These are phyloP conservation scores for Podosphaera leucotricha DNA, from an alignment of 2,329 filamentous ascomycete genomes.

Conservation along the genomic window DNA sequence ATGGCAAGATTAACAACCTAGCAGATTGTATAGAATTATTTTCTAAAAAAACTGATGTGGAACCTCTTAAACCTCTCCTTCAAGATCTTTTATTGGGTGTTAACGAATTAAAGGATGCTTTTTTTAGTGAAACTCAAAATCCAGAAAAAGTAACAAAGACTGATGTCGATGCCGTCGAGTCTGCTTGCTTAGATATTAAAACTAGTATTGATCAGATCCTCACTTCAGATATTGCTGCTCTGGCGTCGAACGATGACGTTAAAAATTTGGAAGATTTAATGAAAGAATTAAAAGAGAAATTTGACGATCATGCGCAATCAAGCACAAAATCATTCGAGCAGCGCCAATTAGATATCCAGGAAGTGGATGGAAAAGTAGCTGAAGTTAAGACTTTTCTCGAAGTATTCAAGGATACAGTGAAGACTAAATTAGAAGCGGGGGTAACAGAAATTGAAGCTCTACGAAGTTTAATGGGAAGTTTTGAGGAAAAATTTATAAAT, in stretches of 20 bases:
- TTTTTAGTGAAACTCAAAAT: slow-evolving; percentile 20
- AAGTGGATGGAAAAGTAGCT: slow-evolving; percentile 51
- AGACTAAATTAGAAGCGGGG: slow-evolving; percentile 54
- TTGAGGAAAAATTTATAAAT: slow-evolving; percentile 39
- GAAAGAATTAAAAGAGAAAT: slow-evolving; percentile 45
- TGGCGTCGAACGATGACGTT: slow-evolving; percentile 58
- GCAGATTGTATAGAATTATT: slow-evolving; percentile 42
- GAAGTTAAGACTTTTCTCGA: slow-evolving; percentile 59
- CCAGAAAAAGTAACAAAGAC: slow-evolving; percentile 49
- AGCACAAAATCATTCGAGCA: slow-evolving; percentile 63
- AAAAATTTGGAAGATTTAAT: slow-evolving; percentile 45
- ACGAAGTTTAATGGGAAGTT: slow-evolving; percentile 41
- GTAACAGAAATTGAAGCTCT: slow-evolving; percentile 48
- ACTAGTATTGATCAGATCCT: slow-evolving; percentile 49
- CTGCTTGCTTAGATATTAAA: slow-evolving; percentile 70
- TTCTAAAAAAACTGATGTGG: slow-evolving; percentile 58
- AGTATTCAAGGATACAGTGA: slow-evolving; percentile 54
- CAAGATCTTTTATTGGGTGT: slow-evolving; percentile 53
- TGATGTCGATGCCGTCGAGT: slow-evolving; percentile 59
- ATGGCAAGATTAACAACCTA: slow-evolving; percentile 45
- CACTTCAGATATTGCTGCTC: slow-evolving; percentile 41
- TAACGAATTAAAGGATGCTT: slow-evolving; percentile 40
- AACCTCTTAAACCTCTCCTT: slow-evolving; percentile 51
- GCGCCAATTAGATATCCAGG: slow-evolving; percentile 60
- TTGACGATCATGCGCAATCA: slow-evolving; percentile 43